Base-by-base conservation (phyloP, 805 yeast genomes). In the Saccharomycopsis malanga region DNA sequence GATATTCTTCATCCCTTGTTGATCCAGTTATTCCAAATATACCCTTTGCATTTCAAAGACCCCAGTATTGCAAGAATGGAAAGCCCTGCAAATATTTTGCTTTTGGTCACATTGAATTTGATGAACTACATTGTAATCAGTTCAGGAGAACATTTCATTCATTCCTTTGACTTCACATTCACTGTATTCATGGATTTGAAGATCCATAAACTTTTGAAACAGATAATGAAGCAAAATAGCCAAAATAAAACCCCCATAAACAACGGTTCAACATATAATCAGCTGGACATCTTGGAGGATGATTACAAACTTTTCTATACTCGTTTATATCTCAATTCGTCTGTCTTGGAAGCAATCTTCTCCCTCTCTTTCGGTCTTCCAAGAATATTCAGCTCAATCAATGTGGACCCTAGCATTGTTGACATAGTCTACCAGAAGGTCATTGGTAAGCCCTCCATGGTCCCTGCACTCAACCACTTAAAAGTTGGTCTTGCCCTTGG, bases 151-250 rank as follows among this genome's bases (percentile, higher is more conserved):
- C 69, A 72, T 30, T 78, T 75, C 56, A 75, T 84, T 4, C 63
- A 78, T 34, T 79, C 81, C 1, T 66, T 83, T 24, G 70, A 78
- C 3, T 65, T 73, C 48, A 67, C 82, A 1, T 68, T 72, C 12
- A 64, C 79, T 1, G 68, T 79, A 12, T 74, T 80, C 57, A 76
- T 76, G 58, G 87, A 80, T 55, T 73, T 77, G 60, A 72, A 72
- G 52, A 61, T 81, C 6, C 43, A 27, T 21, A 41, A 25, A 27
- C 6, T 22, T 2, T 68, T 58, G 57, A 73, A 57, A 45, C 64
- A 68, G 41, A 65, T 69, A 9, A 41, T 41, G 34, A 34, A 27
- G 6, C 36, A 29, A 41, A 21, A 12, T 30, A 21, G 4, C 10
- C 3, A 15, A 12, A 41, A 41, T 9, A 14, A 27, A 14, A 15